Percentiles rank a stretch among this genome's conserved stretches.
Conservation (phyloP, 2,329 filamentous ascomycete genomes). For the Fusarium xyrophilum region DNA sequence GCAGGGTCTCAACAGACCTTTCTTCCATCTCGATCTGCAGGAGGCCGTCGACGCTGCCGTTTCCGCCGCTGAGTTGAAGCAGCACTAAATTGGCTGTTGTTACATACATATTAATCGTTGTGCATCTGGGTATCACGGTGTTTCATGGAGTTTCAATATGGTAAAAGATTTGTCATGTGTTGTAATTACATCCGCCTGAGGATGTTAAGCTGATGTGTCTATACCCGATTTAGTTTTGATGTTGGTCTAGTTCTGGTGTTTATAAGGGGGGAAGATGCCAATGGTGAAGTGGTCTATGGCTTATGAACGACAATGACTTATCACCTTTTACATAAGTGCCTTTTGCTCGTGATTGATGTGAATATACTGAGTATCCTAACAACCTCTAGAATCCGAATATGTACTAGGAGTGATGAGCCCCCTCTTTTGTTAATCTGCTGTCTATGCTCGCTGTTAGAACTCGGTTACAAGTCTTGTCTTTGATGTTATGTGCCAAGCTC, state of each 20-base stretch:
- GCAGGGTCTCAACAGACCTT: conserved; percentile 57
- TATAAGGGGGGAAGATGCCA: background rate
- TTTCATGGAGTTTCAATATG: background rate
- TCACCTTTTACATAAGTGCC: background rate
- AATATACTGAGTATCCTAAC: background rate
- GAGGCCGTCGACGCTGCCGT: conserved; percentile 57
- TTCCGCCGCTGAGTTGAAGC: conserved; percentile 45
- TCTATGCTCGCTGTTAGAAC: background rate
- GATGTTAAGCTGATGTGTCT: background rate
- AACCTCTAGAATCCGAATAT: background rate
- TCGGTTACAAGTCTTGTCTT: background rate
- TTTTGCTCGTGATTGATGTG: background rate
- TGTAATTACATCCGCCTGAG: background rate
- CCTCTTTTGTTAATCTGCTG: too few species aligned
- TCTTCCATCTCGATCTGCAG: conserved; percentile 60
- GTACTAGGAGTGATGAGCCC: background rate
- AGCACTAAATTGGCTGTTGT: conserved; percentile 22
- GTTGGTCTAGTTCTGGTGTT: background rate
- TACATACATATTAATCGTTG: conserved; percentile 1
- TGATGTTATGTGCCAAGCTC: background rate
- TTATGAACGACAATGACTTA: background rate
- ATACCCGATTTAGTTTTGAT: conserved; percentile 3
- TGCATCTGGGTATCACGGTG: conserved; percentile 6
- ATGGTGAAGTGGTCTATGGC: background rate
- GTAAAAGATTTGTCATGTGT: background rate